A percentile compares a stretch with the other conserved stretches of the same genome.
These are phyloP conservation scores for Phoma herbarum DNA, from an alignment of 2,329 filamentous ascomycete species.

Conservation along the genomic window DNA sequence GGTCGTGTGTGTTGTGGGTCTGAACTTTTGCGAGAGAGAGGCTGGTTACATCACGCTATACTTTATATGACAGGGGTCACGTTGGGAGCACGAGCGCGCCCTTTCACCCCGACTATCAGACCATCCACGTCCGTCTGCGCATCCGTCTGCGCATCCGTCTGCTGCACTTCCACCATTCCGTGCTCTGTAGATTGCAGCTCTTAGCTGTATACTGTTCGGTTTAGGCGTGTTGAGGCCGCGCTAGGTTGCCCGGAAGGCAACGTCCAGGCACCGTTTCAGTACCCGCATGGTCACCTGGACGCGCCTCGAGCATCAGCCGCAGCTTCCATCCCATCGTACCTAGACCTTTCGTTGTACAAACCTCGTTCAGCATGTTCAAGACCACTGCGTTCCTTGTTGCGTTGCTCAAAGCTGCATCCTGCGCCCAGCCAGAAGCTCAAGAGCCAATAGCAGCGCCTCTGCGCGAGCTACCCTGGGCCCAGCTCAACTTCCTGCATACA, in stretches of 20 bases:
- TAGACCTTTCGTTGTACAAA: slow-evolving; percentile 2
- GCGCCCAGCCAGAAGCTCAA: slow-evolving; percentile 81
- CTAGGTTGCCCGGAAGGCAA: slow-evolving; percentile 4
- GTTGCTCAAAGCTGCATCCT: slow-evolving; percentile 55
- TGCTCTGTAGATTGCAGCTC: neutral
- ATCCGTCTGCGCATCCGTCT: neutral
- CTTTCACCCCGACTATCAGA: slow-evolving; percentile 5
- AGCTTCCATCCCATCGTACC: slow-evolving; percentile 12
- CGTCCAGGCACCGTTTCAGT: slow-evolving; percentile 20
- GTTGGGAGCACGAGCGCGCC: slow-evolving; percentile 15
- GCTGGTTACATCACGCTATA: slow-evolving; percentile 23
- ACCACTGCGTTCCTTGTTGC: slow-evolving; percentile 23
- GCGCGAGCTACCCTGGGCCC: slow-evolving; percentile 86
- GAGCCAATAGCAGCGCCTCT: slow-evolving; percentile 80
- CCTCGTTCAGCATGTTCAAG: slow-evolving; percentile 30
- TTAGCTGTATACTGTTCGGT: neutral
- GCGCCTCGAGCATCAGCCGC: slow-evolving; percentile 12
- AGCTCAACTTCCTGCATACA: slow-evolving; percentile 89
- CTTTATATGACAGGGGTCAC: slow-evolving; percentile 19
- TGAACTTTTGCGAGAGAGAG: slow-evolving; percentile 27
- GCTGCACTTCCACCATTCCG: neutral
- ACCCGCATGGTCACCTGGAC: slow-evolving; percentile 32
- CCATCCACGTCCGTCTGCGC: neutral
- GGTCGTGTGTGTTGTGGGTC: slow-evolving; percentile 41
- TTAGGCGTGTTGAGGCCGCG: slow-evolving; percentile 1